phyloP scores from a whole-genome alignment of 1,139 yeast species.

The Scheffersomyces titani region DNA sequence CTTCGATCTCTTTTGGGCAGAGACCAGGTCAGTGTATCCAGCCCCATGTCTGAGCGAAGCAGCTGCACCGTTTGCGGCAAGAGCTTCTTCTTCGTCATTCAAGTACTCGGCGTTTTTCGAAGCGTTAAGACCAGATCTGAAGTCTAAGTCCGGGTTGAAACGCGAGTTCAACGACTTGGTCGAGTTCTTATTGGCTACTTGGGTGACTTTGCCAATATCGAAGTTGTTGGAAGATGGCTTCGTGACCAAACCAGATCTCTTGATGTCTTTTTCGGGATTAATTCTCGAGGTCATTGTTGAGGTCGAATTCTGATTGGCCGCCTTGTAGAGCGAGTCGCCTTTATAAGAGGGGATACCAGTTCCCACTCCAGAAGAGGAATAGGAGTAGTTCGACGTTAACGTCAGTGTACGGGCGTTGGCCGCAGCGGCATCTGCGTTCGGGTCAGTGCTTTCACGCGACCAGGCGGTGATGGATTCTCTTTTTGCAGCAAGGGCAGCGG shows the following conservation, averaged over 20 bases:
- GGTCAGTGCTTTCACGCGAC: slow-evolving; percentile 44
- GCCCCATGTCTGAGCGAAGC: slow-evolving; percentile 37
- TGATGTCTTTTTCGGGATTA: slow-evolving; percentile 44
- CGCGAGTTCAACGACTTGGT: slow-evolving; percentile 42
- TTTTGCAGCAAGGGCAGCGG: slow-evolving; percentile 63
- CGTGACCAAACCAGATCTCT: slow-evolving; percentile 47
- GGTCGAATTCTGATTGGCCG: slow-evolving; percentile 46
- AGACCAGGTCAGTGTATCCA: slow-evolving; percentile 24
- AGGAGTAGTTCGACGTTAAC: slow-evolving; percentile 11
- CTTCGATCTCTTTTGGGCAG: slow-evolving; percentile 30
- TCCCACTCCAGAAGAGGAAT: slow-evolving; percentile 15
- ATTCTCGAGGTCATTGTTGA: slow-evolving; percentile 49
- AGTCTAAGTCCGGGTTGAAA: slow-evolving; percentile 47
- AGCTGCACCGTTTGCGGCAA: slow-evolving; percentile 44
- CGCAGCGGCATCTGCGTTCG: slow-evolving; percentile 52
- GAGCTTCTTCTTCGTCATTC: slow-evolving; percentile 29
- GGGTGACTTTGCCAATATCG: slow-evolving; percentile 43
- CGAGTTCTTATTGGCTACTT: slow-evolving; percentile 46
- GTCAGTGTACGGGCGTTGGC: slow-evolving; percentile 14
- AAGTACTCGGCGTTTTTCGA: slow-evolving; percentile 24
- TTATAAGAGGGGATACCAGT: slow-evolving; percentile 44
- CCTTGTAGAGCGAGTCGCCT: slow-evolving; percentile 37
- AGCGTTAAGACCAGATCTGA: slow-evolving; percentile 41
- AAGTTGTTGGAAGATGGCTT: slow-evolving; percentile 30
- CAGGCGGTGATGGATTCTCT: slow-evolving; percentile 40